Conservation (phyloP, 2,329 filamentous ascomycete genomes). For the Aspergillus flavus region DNA sequence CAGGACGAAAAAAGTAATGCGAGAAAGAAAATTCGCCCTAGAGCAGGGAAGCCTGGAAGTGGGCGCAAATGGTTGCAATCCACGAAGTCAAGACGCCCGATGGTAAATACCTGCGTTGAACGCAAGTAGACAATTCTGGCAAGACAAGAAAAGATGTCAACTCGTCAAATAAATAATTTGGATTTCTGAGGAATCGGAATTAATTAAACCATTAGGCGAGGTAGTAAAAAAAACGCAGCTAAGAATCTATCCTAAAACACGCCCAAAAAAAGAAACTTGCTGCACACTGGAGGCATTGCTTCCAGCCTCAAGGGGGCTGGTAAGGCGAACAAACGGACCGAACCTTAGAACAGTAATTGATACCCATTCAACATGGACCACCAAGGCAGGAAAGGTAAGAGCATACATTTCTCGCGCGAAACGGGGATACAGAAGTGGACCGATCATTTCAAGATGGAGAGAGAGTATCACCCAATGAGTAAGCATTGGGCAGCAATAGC, state of each 20-base stretch:
- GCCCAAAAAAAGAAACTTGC: slow-evolving; percentile 18
- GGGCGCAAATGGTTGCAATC: slow-evolving; percentile 36
- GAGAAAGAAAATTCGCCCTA: slow-evolving; percentile 18
- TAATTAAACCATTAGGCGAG: slow-evolving; percentile 14
- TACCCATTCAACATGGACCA: slow-evolving; percentile 23
- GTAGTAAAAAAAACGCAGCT: slow-evolving; percentile 18
- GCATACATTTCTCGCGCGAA: slow-evolving; percentile 17
- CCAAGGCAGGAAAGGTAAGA: slow-evolving; percentile 17
- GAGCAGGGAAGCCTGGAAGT: slow-evolving; percentile 21
- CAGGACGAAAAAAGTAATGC: slow-evolving; percentile 24
- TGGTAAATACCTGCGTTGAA: slow-evolving; percentile 21
- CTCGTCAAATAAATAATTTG: slow-evolving; percentile 19
- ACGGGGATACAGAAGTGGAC: slow-evolving; percentile 15
- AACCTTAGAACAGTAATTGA: slow-evolving; percentile 26
- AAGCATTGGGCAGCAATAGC: slow-evolving; percentile 31
- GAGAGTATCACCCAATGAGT: slow-evolving; percentile 15
- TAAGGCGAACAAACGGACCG: slow-evolving; percentile 26
- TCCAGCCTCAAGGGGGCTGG: slow-evolving; percentile 24
- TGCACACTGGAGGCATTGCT: slow-evolving; percentile 17
- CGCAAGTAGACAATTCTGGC: slow-evolving; percentile 33
- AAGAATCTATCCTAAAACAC: slow-evolving; percentile 23
- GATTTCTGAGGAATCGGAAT: slow-evolving; percentile 20
- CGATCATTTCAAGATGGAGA: slow-evolving; percentile 13
- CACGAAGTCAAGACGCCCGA: slow-evolving; percentile 34
- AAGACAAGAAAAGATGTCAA: slow-evolving; percentile 28